Conservation (phyloP, 164 flowering plant genomes). For the Vitis rotundifolia region DNA sequence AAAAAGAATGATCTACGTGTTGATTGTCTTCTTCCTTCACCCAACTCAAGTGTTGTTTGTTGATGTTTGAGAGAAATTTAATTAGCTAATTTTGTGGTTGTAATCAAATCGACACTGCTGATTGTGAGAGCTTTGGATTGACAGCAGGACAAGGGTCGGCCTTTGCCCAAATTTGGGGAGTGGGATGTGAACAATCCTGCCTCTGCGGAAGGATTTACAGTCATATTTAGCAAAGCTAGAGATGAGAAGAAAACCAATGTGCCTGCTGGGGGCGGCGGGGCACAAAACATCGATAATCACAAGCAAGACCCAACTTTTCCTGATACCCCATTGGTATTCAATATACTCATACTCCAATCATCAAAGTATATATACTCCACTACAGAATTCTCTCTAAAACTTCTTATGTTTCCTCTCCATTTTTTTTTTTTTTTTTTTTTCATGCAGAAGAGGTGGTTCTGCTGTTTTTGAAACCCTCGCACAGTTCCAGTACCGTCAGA, state of each 20-base stretch:
- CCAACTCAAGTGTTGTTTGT: no score
- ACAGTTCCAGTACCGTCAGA: no score
- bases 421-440: conserved; percentile 1
- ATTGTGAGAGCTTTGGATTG: no score
- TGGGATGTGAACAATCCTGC: conserved; percentile 87
- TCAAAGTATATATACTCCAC: no score
- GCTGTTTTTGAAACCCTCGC: conserved; percentile 31
- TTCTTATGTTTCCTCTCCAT: neutral
- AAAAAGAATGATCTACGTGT: no score
- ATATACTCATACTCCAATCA: neutral
- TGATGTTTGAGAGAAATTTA: no score
- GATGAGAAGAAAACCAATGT: conserved; percentile 64
- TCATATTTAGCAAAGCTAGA: conserved; percentile 77
- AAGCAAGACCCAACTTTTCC: neutral
- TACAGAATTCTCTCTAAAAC: no score
- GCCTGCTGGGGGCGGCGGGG: conserved; percentile 4
- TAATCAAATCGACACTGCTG: no score
- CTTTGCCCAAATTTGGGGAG: conserved; percentile 79
- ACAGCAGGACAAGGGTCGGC: conserved; percentile 51
- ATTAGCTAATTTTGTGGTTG: no score
- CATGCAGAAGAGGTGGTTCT: conserved; percentile 44
- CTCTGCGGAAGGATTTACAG: conserved; percentile 70
- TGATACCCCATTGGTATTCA: neutral
- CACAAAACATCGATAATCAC: neutral
- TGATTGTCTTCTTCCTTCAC: no score